Percentiles rank a stretch among this genome's conserved stretches.
These are phyloP conservation scores for Aegilops speltoides DNA, from an alignment of 176 grass and related monocot species.

Conservation along the genomic window DNA sequence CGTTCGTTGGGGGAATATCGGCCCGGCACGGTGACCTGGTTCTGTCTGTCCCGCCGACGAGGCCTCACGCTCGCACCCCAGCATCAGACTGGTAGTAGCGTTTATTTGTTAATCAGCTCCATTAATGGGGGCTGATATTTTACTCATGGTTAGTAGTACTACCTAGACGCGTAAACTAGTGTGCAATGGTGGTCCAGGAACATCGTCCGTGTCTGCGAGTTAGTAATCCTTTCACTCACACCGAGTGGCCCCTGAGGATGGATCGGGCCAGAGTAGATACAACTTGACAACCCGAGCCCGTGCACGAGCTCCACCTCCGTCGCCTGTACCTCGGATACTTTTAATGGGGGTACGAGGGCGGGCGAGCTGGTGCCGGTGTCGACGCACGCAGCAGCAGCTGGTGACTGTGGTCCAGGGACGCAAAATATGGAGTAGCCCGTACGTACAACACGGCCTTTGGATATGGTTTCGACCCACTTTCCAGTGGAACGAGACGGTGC, in stretches of 20 bases:
- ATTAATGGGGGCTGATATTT: neutral
- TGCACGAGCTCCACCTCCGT: neutral
- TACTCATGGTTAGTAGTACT: neutral
- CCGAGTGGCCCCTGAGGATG: slow-evolving; percentile 1
- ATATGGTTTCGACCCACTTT: neutral
- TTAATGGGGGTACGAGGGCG: neutral
- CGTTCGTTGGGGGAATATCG: slow-evolving; percentile 4
- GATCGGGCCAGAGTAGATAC: neutral
- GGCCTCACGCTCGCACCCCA: neutral
- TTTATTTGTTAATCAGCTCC: neutral
- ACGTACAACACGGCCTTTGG: neutral
- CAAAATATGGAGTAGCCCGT: neutral
- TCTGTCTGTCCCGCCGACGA: neutral
- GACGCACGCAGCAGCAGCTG: slow-evolving; percentile 8
- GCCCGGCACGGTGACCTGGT: neutral
- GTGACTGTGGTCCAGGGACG: neutral
- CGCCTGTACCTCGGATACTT: slow-evolving; percentile 2
- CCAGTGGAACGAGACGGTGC: neutral
- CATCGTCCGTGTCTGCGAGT: neutral
- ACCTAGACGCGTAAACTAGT: neutral
- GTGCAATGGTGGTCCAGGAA: neutral
- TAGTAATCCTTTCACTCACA: neutral
- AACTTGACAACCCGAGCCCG: neutral
- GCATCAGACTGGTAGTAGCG: neutral
- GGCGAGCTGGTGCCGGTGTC: neutral